Percentiles rank a stretch among this genome's conserved stretches.
Conservation (phyloP, 805 yeast species). For the Naumovozyma castellii region DNA sequence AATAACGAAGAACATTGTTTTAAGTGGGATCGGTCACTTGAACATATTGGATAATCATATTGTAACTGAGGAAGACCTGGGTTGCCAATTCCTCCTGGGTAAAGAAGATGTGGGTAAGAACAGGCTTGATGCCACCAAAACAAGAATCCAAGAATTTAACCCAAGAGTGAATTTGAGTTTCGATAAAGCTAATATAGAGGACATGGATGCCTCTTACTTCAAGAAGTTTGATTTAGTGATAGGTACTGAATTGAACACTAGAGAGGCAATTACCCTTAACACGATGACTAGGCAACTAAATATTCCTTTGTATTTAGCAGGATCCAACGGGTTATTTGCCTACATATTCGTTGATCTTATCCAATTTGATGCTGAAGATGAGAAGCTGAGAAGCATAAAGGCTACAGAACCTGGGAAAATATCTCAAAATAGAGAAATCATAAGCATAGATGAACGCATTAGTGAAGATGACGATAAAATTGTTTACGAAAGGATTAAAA, state of each 20-base stretch:
- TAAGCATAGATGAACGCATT: slow-evolving; percentile 28
- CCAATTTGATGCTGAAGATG: slow-evolving; percentile 46
- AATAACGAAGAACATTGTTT: slow-evolving; percentile 68
- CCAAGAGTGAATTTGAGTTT: slow-evolving; percentile 58
- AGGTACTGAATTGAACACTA: slow-evolving; percentile 51
- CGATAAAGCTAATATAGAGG: slow-evolving; percentile 27
- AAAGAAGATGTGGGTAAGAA: slow-evolving; percentile 44
- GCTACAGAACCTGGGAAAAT: slow-evolving; percentile 45
- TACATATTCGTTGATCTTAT: slow-evolving; percentile 73
- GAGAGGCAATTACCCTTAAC: slow-evolving; percentile 42
- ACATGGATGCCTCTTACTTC: slow-evolving; percentile 33
- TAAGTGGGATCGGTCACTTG: slow-evolving; percentile 79
- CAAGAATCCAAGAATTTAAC: slow-evolving; percentile 62
- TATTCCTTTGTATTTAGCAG: slow-evolving; percentile 61
- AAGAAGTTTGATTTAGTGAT: slow-evolving; percentile 58
- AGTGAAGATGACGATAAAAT: slow-evolving; percentile 34
- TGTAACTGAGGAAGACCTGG: slow-evolving; percentile 54
- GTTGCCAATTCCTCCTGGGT: slow-evolving; percentile 64
- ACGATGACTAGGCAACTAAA: slow-evolving; percentile 42
- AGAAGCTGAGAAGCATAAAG: slow-evolving; percentile 40
- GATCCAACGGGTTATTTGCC: slow-evolving; percentile 74
- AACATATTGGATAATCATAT: slow-evolving; percentile 53
- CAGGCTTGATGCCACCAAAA: slow-evolving; percentile 46
- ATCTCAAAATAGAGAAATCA: slow-evolving; percentile 35
- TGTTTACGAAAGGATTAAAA: slow-evolving; percentile 30